Evolutionary conservation across 192 early-diverging fungal species (phyloP).

Genomic region (Geranomyces michiganensis): DNA sequence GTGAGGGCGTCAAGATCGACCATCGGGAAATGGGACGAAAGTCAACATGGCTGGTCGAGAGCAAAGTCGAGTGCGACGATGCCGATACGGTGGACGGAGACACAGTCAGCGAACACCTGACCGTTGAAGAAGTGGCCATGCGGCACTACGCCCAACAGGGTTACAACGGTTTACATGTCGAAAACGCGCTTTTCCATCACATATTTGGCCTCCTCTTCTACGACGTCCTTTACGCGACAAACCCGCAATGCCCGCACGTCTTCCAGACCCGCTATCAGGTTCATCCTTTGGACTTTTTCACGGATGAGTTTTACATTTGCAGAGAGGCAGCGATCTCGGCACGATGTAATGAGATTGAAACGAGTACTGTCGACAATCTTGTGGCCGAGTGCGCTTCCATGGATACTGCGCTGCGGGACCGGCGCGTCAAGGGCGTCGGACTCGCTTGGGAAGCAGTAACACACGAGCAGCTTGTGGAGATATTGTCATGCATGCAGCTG

Average conservation of each 20-base stretch:
- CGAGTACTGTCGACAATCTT: conserved; percentile 20
- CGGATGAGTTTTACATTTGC: conserved; percentile 48
- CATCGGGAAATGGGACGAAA: not conserved
- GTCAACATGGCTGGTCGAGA: conserved; percentile 3
- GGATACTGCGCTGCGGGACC: conserved; percentile 5
- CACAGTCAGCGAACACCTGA: not conserved
- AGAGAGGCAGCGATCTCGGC: conserved; percentile 32
- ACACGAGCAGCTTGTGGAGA: conserved; percentile 20
- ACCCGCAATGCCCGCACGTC: conserved; percentile 28
- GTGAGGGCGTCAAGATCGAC: conserved; percentile 14
- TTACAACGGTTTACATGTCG: conserved; percentile 47
- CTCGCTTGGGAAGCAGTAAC: conserved; percentile 17
- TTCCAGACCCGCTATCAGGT: conserved; percentile 52
- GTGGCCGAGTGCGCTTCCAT: conserved; percentile 14
- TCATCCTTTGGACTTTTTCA: conserved; percentile 47
- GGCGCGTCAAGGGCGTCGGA: conserved; percentile 13
- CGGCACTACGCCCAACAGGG: conserved; percentile 30
- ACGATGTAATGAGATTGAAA: conserved; percentile 33
- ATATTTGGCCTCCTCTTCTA: conserved; percentile 54
- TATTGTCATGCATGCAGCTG: conserved; percentile 31
- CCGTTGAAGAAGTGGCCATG: conserved; percentile 25
- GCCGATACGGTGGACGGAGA: not conserved
- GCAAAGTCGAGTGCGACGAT: not conserved
- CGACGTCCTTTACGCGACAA: conserved; percentile 41
- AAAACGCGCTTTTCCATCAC: conserved; percentile 49